phyloP scores from a whole-genome alignment of 1,284 basidiomycete genomes.

The Ustilago trichophora region DNA sequence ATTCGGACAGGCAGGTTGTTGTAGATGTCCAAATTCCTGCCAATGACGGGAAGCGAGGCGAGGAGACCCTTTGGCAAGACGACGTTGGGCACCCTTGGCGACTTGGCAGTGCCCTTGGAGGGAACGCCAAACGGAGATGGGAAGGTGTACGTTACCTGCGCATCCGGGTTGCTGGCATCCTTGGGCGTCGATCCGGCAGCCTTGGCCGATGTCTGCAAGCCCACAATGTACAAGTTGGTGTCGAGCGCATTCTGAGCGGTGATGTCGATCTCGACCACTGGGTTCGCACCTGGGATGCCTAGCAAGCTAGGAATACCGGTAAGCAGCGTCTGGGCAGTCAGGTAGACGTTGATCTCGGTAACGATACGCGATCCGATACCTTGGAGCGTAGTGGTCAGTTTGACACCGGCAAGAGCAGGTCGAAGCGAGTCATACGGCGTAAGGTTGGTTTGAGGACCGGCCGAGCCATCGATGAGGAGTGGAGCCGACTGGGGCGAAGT shows the following conservation, averaged over 20 bases:
- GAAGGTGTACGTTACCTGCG: constrained; percentile 42
- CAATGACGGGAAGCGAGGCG: constrained; percentile 40
- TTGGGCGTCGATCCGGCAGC: constrained; percentile 16
- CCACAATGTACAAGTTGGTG: constrained; percentile 33
- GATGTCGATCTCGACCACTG: constrained; percentile 35
- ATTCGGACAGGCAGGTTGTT: constrained; percentile 38
- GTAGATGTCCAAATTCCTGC: constrained; percentile 48
- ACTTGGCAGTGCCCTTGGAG: constrained; percentile 17
- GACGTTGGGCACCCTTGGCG: constrained; percentile 40
- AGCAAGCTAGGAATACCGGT: constrained; percentile 27
- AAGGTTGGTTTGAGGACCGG: constrained; percentile 64
- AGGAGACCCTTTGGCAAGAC: constrained; percentile 47
- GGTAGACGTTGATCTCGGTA: constrained; percentile 41
- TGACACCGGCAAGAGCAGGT: constrained; percentile 73
- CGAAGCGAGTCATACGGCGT: constrained; percentile 75
- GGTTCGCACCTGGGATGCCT: constrained; percentile 6
- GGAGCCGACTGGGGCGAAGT: constrained; percentile 12
- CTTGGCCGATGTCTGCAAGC: constrained; percentile 37
- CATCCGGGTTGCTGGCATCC: constrained; percentile 29
- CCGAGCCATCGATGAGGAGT: constrained; percentile 38
- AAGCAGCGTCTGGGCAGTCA: constrained; percentile 36
- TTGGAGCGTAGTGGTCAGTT: constrained; percentile 70
- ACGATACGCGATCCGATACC: constrained; percentile 67
- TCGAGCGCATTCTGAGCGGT: constrained; percentile 34
- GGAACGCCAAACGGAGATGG: constrained; percentile 16